Evolutionary conservation across 2,329 filamentous ascomycete species (phyloP), one percentile per base, ranked within the genome.

Genomic region (Geosmithia morbida): DNA sequence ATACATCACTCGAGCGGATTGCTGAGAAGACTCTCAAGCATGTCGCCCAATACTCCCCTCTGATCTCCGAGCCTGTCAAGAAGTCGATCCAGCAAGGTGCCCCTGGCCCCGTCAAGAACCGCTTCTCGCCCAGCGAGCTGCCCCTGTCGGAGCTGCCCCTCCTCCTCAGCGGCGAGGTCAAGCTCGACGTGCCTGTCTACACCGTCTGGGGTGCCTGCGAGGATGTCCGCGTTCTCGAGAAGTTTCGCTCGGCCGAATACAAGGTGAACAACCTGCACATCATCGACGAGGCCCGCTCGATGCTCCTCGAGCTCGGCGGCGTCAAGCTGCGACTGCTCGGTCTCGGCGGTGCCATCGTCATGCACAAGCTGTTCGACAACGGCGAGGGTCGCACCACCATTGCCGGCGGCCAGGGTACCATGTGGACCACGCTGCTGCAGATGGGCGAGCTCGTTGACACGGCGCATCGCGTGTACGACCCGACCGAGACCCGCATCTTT

Each of bases 301-400:
- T 94, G 72, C 73, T 98, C 55, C 75, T 98, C 49, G 92, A 98
- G 67, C 75, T 97, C 51, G 92, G 90, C 48, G 92, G 92, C 49
- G 87, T 98, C 48, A 97, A 97, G 75, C 79, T 98, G 53, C 85
- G 92, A 58, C 76, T 98, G 45, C 78, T 98, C 29, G 92, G 92
- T 52, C 75, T 98, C 33, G 92, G 92, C 54, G 92, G 92, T 57
- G 92, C 92, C 7, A 90, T 98, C 5, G 92, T 98, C 50, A 98
- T 98, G 88, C 92, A 98, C 75, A 98, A 98, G 74, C 79, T 98
- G 17, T 98, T 98, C 60, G 92, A 98, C 65, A 98, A 98, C 56
- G 92, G 92, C 48, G 92, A 98, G 61, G 92, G 92, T 51, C 83
- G 90, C 65, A 98, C 92, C 46, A 98, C 94, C 2, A 98, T 98